Evolutionary conservation across 2,329 filamentous ascomycete species (phyloP).

Genomic region (Venturia pyrina): DNA sequence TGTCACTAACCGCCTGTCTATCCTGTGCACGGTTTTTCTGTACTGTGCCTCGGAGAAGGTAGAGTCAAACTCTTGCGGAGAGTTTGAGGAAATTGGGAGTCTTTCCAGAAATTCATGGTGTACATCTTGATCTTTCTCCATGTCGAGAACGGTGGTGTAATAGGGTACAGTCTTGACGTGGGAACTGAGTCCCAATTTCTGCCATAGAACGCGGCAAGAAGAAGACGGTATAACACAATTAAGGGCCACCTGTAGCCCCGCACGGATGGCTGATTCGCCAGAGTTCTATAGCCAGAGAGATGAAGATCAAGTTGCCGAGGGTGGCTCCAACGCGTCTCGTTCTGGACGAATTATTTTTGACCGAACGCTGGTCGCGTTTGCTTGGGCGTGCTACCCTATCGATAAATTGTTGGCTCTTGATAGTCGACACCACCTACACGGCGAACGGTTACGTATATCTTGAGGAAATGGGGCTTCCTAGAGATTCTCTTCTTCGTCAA

Average conservation of each 20-base stretch:
- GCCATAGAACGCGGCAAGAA: neutral
- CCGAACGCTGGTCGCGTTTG: neutral
- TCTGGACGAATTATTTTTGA: neutral
- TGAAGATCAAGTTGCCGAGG: neutral
- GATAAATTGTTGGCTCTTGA: neutral
- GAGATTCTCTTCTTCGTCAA: neutral
- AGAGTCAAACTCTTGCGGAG: slow-evolving; percentile 19
- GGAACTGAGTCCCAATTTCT: neutral
- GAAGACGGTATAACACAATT: neutral
- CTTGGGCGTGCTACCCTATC: neutral
- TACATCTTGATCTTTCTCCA: neutral
- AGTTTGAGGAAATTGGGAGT: neutral
- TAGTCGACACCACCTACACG: neutral
- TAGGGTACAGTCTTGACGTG: neutral
- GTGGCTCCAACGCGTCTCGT: neutral
- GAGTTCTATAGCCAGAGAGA: neutral
- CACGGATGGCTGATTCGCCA: neutral
- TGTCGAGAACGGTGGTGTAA: neutral
- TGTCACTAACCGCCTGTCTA: slow-evolving; percentile 48
- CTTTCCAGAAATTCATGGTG: neutral
- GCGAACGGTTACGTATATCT: neutral
- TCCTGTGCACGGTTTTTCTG: slow-evolving; percentile 54
- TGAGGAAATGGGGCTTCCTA: neutral
- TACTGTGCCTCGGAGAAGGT: slow-evolving; percentile 52
- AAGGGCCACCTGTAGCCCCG: neutral